These are phyloP conservation scores for Tilletia setariae DNA, from an alignment of 1,284 basidiomycete species.

Conservation along the genomic window DNA sequence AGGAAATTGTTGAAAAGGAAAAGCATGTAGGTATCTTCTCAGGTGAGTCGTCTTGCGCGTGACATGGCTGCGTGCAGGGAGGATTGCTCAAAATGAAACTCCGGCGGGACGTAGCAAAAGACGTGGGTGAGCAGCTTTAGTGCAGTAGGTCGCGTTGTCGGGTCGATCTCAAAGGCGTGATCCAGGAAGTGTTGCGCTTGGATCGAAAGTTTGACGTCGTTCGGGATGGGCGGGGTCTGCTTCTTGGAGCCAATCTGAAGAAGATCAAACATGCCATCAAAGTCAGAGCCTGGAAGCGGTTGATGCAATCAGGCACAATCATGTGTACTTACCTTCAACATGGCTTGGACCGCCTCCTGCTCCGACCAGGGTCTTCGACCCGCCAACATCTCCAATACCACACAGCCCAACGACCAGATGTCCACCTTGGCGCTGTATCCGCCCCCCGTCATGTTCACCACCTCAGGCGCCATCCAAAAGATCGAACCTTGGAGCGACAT, in stretches of 20 bases:
- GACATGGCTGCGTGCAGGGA: slow-evolving; percentile 10
- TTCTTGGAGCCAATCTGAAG: slow-evolving; percentile 73
- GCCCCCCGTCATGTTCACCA: slow-evolving; percentile 72
- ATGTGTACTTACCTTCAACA: slow-evolving; percentile 73
- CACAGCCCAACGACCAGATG: slow-evolving; percentile 97
- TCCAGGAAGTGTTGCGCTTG: slow-evolving; percentile 81
- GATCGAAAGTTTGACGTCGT: slow-evolving; percentile 70
- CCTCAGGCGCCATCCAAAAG: slow-evolving; percentile 99
- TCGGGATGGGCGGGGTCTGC: slow-evolving; percentile 81
- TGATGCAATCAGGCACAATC: slow-evolving; percentile 27
- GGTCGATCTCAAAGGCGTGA: slow-evolving; percentile 86
- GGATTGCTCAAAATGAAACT: slow-evolving; percentile 16
- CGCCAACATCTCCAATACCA: slow-evolving; percentile 96
- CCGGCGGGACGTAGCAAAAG: slow-evolving; percentile 61
- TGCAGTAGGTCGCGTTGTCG: slow-evolving; percentile 79
- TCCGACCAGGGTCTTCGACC: slow-evolving; percentile 89
- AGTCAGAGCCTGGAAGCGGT: not conserved
- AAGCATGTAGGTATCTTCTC: not conserved
- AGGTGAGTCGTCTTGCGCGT: not conserved
- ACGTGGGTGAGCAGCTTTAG: slow-evolving; percentile 75
- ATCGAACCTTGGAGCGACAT: slow-evolving; percentile 85
- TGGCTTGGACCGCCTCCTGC: slow-evolving; percentile 82
- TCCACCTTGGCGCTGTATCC: slow-evolving; percentile 94
- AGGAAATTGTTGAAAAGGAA: not conserved
- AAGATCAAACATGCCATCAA: not conserved